Evolutionary conservation across 208 protist species (phyloP).

Genomic region (Trypanosoma platydactyli): DNA sequence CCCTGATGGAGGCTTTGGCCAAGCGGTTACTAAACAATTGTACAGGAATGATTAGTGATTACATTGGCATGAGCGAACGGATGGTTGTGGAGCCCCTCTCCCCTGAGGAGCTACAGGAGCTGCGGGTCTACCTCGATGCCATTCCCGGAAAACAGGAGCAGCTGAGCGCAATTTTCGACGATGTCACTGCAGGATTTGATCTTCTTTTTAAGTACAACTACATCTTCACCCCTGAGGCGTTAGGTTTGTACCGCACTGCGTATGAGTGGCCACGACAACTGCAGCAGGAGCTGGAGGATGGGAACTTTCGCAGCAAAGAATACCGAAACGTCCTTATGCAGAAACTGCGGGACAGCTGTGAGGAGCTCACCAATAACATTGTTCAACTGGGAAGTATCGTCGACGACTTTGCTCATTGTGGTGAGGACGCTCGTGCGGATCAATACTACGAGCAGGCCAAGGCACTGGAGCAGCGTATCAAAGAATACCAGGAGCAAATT

Average conservation of each 20-base stretch:
- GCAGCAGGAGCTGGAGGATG: conserved; percentile 87
- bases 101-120: conserved; percentile 89
- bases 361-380: conserved; percentile 81
- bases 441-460: conserved; percentile 88
- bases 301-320: conserved; percentile 91
- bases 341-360: conserved; percentile 86
- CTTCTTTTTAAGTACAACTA: conserved; percentile 85
- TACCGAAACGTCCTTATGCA: conserved; percentile 90
- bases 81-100: conserved; percentile 80
- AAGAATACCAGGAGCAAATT: conserved; percentile 65
- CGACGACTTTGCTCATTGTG: conserved; percentile 83
- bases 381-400: conserved; percentile 78
- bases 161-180: conserved; percentile 69
- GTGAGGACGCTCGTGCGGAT: conserved; percentile 83
- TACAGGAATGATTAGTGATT: conserved; percentile 57
- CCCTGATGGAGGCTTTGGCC: conserved; percentile 74
- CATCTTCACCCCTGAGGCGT: conserved; percentile 70
- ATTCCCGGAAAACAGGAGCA: conserved; percentile 69
- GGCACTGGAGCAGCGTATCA: conserved; percentile 68
- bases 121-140: conserved; percentile 75
- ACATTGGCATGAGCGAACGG: conserved; percentile 69
- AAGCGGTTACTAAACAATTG: conserved; percentile 59
- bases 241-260: conserved; percentile 82
- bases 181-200: conserved; percentile 78
- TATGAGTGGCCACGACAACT: conserved; percentile 92